phyloP scores from a whole-genome alignment of 1,139 yeast species.

The Geotrichum klebahnii region DNA sequence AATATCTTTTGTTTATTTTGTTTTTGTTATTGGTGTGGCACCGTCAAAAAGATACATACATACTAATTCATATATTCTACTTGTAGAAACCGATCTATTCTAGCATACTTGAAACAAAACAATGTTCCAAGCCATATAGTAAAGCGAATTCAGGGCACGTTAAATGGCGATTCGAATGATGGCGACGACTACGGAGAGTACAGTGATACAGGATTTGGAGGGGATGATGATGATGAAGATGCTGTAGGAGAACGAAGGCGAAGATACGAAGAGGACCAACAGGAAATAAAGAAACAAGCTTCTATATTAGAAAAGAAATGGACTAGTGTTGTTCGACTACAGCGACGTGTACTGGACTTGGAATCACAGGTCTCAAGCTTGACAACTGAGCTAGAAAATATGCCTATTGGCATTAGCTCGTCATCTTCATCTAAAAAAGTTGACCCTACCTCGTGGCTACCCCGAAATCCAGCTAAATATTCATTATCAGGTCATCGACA shows the following conservation, averaged over 20 bases:
- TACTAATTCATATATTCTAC: not conserved
- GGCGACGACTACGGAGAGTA: constrained; percentile 17
- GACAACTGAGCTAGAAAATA: constrained; percentile 46
- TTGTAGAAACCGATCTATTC: constrained; percentile 32
- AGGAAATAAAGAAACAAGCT: constrained; percentile 23
- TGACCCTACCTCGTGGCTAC: constrained; percentile 58
- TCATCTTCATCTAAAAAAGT: constrained; percentile 33
- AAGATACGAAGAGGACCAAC: constrained; percentile 18
- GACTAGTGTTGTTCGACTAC: constrained; percentile 79
- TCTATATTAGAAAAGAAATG: constrained; percentile 72
- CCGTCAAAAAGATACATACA: no score
- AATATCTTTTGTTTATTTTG: no score
- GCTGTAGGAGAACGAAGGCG: constrained; percentile 14
- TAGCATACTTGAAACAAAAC: constrained; percentile 33
- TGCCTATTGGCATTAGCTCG: constrained; percentile 23
- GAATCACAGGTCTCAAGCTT: constrained; percentile 44
- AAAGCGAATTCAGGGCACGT: constrained; percentile 17
- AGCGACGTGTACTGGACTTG: constrained; percentile 63
- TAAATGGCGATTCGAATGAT: not conserved
- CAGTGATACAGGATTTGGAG: constrained; percentile 2
- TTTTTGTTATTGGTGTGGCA: no score
- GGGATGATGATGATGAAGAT: constrained; percentile 13
- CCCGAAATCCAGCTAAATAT: constrained; percentile 49
- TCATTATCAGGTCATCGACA: constrained; percentile 55
- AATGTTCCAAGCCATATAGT: constrained; percentile 22